A percentile compares a stretch with the other conserved stretches of the same genome.
Evolutionary conservation across 345 rosid species (phyloP).

Genomic region (Ailanthus altissimus): DNA sequence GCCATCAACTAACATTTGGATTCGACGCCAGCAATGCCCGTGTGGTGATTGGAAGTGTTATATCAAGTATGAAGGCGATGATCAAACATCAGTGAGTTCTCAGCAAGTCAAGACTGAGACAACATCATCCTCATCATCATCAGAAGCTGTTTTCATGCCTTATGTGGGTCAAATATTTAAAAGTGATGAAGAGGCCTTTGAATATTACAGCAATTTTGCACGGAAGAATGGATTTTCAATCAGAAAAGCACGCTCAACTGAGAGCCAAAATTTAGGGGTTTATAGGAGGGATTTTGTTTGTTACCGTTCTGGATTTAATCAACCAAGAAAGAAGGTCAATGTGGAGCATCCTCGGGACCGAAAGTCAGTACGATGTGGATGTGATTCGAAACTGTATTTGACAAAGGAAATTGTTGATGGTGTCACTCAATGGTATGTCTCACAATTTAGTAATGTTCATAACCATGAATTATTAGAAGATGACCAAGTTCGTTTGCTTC

Average conservation of each 20-base stretch:
- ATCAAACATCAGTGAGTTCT: conserved; percentile 47
- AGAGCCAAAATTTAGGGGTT: conserved; percentile 81
- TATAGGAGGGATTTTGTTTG: conserved; percentile 94
- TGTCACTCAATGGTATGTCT: conserved; percentile 73
- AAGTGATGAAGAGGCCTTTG: conserved; percentile 83
- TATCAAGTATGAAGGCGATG: conserved; percentile 64
- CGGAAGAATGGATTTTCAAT: conserved; percentile 87
- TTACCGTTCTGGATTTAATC: conserved; percentile 91
- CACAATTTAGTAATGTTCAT: conserved; percentile 94
- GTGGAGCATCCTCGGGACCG: conserved; percentile 95
- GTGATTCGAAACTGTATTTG: conserved; percentile 86
- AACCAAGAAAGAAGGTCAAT: conserved; percentile 82
- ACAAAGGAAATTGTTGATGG: conserved; percentile 73
- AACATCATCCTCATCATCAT: conserved; percentile 39
- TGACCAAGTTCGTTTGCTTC: conserved; percentile 89
- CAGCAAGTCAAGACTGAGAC: conserved; percentile 57
- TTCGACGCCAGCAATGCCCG: conserved; percentile 85
- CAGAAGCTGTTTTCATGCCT: conserved; percentile 63
- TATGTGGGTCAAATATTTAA: conserved; percentile 86
- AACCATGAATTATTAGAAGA: conserved; percentile 92
- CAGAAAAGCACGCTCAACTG: conserved; percentile 87
- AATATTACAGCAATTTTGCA: conserved; percentile 79
- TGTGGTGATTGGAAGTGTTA: conserved; percentile 98
- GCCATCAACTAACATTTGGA: conserved; percentile 76
- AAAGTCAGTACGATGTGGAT: conserved; percentile 89